These are phyloP conservation scores for Glaciozyma antarctica DNA, from an alignment of 768 basidiomycete species.

Conservation along the genomic window DNA sequence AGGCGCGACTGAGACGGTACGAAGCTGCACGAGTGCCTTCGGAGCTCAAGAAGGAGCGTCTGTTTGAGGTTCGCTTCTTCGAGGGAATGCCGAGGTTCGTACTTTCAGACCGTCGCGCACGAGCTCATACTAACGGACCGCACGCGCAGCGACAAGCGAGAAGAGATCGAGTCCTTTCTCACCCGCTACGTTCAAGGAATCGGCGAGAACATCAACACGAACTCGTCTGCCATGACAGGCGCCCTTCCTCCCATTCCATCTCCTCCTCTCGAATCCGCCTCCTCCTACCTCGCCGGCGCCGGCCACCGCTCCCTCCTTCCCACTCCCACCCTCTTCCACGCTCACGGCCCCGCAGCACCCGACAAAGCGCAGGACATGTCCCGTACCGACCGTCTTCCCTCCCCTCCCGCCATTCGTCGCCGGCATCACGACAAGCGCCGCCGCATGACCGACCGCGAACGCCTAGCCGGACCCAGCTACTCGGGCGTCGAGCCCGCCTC, in stretches of 20 bases:
- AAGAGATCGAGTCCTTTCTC: constrained; percentile 20
- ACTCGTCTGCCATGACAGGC: not conserved
- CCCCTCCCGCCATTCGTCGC: not conserved
- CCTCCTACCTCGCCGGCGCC: not conserved
- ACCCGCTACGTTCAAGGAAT: constrained; percentile 12
- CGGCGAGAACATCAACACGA: not conserved
- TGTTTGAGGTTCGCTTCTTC: constrained; percentile 28
- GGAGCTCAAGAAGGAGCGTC: constrained; percentile 18
- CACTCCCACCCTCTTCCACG: too few relatives aligned
- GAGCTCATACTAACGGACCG: not conserved
- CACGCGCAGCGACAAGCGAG: constrained; percentile 7
- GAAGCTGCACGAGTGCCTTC: constrained; percentile 11
- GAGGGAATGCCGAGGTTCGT: constrained; percentile 17
- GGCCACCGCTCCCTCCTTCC: not conserved
- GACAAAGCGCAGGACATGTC: not conserved
- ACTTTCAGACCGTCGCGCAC: too few relatives aligned
- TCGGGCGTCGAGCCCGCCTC: constrained; percentile 24
- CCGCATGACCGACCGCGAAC: not conserved
- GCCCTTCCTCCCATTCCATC: not conserved
- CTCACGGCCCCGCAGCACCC: not conserved
- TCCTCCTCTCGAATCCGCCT: not conserved
- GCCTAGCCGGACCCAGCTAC: constrained; percentile 18
- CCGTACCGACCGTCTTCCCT: not conserved
- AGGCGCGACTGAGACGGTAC: constrained; percentile 16
- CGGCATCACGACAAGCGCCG: not conserved